These are phyloP conservation scores for Sechiopsis laciniata DNA, from an alignment of 306 rosid species.

Conservation along the genomic window DNA sequence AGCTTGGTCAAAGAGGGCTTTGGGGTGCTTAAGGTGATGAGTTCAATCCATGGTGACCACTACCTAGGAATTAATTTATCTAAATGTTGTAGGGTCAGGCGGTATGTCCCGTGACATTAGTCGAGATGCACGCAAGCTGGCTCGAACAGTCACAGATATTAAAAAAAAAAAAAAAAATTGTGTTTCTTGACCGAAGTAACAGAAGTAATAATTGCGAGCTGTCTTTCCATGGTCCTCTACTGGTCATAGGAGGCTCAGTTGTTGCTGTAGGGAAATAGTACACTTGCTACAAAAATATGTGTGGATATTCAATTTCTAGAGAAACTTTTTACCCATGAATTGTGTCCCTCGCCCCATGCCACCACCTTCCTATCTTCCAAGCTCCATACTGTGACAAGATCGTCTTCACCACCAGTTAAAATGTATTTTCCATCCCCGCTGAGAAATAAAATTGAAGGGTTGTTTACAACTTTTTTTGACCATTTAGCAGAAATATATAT, in stretches of 20 bases:
- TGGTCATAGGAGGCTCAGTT: neutral
- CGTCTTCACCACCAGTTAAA: constrained; percentile 98
- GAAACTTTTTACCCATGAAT: constrained; percentile 62
- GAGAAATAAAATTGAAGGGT: constrained; percentile 24
- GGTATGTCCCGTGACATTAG: too few relatives aligned
- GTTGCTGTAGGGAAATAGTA: constrained; percentile 1
- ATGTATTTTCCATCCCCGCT: constrained; percentile 90
- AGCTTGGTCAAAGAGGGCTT: too few relatives aligned
- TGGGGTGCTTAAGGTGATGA: too few relatives aligned
- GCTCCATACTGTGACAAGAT: constrained; percentile 98
- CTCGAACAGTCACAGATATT: too few relatives aligned
- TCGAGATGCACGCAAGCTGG: too few relatives aligned
- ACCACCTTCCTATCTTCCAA: constrained; percentile 96
- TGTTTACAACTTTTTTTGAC: constrained; percentile 19
- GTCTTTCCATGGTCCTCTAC: constrained; percentile 2
- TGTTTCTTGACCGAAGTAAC: constrained; percentile 11
- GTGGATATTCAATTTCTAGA: constrained; percentile 1
- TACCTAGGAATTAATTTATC: too few relatives aligned
- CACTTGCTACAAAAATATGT: neutral
- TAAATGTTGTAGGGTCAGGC: too few relatives aligned
- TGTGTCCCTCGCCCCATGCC: constrained; percentile 99
- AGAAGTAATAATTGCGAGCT: neutral
- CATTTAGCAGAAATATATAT: neutral
- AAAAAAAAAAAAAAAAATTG: too few relatives aligned
- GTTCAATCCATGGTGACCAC: too few relatives aligned